Conservation (phyloP, 306 rosid genomes). For the Potentilla sterilis region DNA sequence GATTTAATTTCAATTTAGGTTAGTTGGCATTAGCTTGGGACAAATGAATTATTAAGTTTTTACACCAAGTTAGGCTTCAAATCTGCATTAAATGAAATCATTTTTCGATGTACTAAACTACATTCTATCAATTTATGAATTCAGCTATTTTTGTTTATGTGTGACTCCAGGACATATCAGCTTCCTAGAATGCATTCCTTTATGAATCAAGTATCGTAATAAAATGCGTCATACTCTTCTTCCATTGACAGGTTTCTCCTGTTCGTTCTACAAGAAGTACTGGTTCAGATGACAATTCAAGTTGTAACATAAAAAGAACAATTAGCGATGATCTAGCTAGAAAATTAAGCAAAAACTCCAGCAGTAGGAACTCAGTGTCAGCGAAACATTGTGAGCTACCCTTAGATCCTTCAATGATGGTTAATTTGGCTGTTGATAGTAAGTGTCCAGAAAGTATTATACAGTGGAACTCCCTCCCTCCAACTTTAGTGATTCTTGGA, state of each 20-base stretch:
- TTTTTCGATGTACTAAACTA: too few relatives aligned
- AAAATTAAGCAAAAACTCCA: slow-evolving; percentile 18
- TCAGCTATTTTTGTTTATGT: not conserved
- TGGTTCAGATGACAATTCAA: slow-evolving; percentile 26
- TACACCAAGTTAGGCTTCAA: not conserved
- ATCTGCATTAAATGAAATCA: not conserved
- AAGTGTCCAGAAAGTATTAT: slow-evolving; percentile 21
- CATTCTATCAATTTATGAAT: not conserved
- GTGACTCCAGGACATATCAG: not conserved
- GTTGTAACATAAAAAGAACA: slow-evolving; percentile 20
- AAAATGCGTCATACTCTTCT: not conserved
- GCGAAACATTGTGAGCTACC: slow-evolving; percentile 4
- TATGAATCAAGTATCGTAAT: not conserved
- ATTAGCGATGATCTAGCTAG: slow-evolving; percentile 4
- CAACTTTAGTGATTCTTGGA: slow-evolving; percentile 29
- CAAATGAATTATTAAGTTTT: not conserved
- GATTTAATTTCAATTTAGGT: not conserved
- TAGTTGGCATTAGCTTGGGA: not conserved
- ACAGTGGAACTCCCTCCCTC: slow-evolving; percentile 25
- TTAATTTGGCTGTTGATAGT: slow-evolving; percentile 13
- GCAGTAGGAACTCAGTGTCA: slow-evolving; percentile 1
- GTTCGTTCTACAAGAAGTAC: not conserved
- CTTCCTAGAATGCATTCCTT: not conserved
- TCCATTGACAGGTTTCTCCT: slow-evolving; percentile 25
- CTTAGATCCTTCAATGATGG: slow-evolving; percentile 11